Percentiles rank a stretch among this genome's conserved stretches.
phyloP scores from a whole-genome alignment of 1,284 basidiomycete genomes.

The Ceratobasidium theobromae region DNA sequence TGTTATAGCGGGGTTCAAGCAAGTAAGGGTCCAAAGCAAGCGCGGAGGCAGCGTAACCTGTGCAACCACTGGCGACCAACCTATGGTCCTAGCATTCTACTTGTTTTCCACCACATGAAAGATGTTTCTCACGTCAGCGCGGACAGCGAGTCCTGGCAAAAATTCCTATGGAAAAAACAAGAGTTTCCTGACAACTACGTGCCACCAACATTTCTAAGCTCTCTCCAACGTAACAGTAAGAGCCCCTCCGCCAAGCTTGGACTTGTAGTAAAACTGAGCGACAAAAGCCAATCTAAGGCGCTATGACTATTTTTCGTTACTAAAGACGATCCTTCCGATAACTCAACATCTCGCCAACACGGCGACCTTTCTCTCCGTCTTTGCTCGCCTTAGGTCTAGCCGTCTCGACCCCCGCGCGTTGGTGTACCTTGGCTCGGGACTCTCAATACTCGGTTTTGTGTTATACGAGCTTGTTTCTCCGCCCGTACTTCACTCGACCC shows the following conservation, averaged over 20 bases:
- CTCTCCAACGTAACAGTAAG: conserved; percentile 77
- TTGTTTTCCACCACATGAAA: conserved; percentile 28
- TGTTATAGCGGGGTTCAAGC: too few relatives aligned
- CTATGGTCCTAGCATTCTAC: too few relatives aligned
- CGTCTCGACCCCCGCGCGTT: conserved; percentile 67
- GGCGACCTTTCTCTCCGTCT: conserved; percentile 79
- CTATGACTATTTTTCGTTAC: conserved; percentile 72
- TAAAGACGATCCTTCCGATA: conserved; percentile 72
- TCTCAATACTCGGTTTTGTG: conserved; percentile 61
- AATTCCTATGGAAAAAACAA: conserved; percentile 81
- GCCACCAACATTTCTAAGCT: conserved; percentile 73
- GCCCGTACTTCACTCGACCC: not conserved
- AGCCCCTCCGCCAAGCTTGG: conserved; percentile 32
- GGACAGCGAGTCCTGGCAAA: conserved; percentile 59
- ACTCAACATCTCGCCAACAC: conserved; percentile 84
- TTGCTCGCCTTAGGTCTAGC: conserved; percentile 67
- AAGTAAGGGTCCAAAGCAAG: too few relatives aligned
- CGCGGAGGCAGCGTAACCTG: too few relatives aligned
- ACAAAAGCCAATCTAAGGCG: conserved; percentile 69
- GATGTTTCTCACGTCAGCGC: not conserved
- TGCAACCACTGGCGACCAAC: too few relatives aligned
- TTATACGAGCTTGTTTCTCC: conserved; percentile 59
- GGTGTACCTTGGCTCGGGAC: conserved; percentile 63
- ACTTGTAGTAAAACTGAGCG: conserved; percentile 35
- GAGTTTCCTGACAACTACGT: conserved; percentile 85